Base-by-base conservation (phyloP, 2,329 filamentous ascomycete species). In the Helminthosporium solani region DNA sequence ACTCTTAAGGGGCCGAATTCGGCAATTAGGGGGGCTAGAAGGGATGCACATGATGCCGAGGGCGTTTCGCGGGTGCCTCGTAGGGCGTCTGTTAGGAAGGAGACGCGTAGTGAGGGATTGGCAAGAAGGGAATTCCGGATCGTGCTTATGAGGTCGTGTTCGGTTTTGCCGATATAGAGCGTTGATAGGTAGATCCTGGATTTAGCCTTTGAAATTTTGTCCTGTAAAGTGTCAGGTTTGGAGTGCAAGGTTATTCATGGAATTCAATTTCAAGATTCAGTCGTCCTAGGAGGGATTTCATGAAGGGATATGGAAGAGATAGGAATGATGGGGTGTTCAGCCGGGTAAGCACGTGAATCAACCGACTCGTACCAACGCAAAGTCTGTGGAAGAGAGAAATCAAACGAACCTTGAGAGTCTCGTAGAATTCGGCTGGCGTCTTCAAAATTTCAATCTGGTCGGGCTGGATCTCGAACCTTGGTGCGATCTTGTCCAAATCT, bases 141-240 rank as follows among this genome's bases (percentile, higher is more conserved):
- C 0, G 86, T 89, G 15, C 83, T 78, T 47, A 97, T 89, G 63
- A 99, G 78, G 59, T 97, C 94, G 70, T 86, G 80, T 71, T 99
- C 94, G 1, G 87, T 87, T 70, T 92, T 95, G 53, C 94, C 94
- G 66, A 99, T 94, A 68, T 99, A 99, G 42, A 99, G 75, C 0
- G 94, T 99, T n/a, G 91, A 95, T 40, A 99, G 75, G 67, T 95
- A 99, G 56, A 99, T 86, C 49, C 88, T 82, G 42, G 75, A 78
- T 68, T 89, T 83, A 8, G 94, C 94, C 52, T 80, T 81, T 42
- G 81, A 81, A 64, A 99, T 96, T 73, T 91, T 95, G 53, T 80
- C 42, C 65, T 68, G 41, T 9, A 7, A 6, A 0, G 7, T 23
- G 47, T 67, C 50, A 62, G 56, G n/a, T 12, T 23, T 28, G 8